Conservation (phyloP, 2,329 filamentous ascomycete species). For the Pyricularia sp. region DNA sequence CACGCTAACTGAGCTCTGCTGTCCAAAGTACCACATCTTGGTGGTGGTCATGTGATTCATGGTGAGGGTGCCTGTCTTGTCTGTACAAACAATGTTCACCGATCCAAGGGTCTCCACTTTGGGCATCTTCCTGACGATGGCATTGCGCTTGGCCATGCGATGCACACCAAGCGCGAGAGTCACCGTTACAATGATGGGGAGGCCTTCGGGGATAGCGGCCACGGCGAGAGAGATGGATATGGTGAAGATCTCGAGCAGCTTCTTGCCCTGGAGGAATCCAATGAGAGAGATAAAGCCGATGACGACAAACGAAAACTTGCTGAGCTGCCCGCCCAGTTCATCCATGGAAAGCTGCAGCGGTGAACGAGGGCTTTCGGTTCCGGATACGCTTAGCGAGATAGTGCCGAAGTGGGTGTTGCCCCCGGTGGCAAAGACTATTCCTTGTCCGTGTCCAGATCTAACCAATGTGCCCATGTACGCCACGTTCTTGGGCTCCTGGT, state of each 20-base stretch:
- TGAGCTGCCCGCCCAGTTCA: constrained; percentile 88
- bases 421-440: constrained; percentile 94
- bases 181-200: constrained; percentile 97
- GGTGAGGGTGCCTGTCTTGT: constrained; percentile 93
- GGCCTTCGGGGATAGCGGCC: constrained; percentile 88
- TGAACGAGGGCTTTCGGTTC: constrained; percentile 91
- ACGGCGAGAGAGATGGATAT: constrained; percentile 96
- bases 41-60: constrained; percentile 98
- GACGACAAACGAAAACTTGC: constrained; percentile 91
- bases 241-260: constrained; percentile 88
- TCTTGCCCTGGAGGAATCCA: constrained; percentile 82
- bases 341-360: constrained; percentile 96
- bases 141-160: constrained; percentile 90
- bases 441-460: constrained; percentile 88
- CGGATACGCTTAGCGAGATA: constrained; percentile 87
- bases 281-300: constrained; percentile 89
- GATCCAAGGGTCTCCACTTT: constrained; percentile 96
- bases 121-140: constrained; percentile 89
- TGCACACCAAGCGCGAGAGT: constrained; percentile 91
- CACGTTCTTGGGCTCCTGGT: constrained; percentile 78
- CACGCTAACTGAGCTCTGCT: constrained; percentile 40
- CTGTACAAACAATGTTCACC: constrained; percentile 99
- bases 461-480: constrained; percentile 98
- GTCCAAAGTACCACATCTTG: constrained; percentile 91
- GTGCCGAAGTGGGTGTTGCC: constrained; percentile 91